phyloP scores from a whole-genome alignment of 352 stramenopile genomes.

The Pythium vanterpoolii region DNA sequence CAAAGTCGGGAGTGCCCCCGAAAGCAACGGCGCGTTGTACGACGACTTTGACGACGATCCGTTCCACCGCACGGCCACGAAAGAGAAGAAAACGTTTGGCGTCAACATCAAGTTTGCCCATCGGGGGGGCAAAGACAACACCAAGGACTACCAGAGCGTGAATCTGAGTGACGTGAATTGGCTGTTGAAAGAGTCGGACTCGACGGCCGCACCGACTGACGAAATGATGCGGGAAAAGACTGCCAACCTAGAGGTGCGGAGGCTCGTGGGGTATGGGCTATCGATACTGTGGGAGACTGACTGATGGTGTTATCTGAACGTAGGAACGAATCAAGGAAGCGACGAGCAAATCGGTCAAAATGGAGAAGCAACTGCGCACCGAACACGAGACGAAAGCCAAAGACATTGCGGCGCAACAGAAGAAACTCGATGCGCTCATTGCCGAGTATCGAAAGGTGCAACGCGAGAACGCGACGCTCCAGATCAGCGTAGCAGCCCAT shows the following conservation, averaged over 20 bases:
- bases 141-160: slow-evolving; percentile 88
- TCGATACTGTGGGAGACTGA: slow-evolving; percentile 22
- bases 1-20: slow-evolving; percentile 26
- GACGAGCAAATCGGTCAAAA: slow-evolving; percentile 53
- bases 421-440: slow-evolving; percentile 78
- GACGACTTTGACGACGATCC: slow-evolving; percentile 65
- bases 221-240: slow-evolving; percentile 87
- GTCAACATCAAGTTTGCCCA: slow-evolving; percentile 85
- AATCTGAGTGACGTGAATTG: slow-evolving; percentile 78
- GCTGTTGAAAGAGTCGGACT: slow-evolving; percentile 80
- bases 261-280: slow-evolving; percentile 11
- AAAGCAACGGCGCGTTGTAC: slow-evolving; percentile 24
- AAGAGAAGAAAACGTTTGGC: slow-evolving; percentile 82
- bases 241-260: slow-evolving; percentile 67
- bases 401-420: slow-evolving; percentile 66
- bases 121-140: slow-evolving; percentile 82
- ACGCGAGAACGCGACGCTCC: slow-evolving; percentile 74
- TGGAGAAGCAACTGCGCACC: slow-evolving; percentile 69
- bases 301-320: neutral
- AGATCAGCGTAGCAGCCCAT: slow-evolving; percentile 59
- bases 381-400: slow-evolving; percentile 76
- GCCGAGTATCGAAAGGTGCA: slow-evolving; percentile 81
- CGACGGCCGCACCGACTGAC: slow-evolving; percentile 67
- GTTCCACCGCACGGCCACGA: slow-evolving; percentile 82
- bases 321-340: slow-evolving; percentile 85